Percentiles rank a stretch among this genome's conserved stretches.
Conservation (phyloP, 805 yeast species). For the Yarrowia deformans region DNA sequence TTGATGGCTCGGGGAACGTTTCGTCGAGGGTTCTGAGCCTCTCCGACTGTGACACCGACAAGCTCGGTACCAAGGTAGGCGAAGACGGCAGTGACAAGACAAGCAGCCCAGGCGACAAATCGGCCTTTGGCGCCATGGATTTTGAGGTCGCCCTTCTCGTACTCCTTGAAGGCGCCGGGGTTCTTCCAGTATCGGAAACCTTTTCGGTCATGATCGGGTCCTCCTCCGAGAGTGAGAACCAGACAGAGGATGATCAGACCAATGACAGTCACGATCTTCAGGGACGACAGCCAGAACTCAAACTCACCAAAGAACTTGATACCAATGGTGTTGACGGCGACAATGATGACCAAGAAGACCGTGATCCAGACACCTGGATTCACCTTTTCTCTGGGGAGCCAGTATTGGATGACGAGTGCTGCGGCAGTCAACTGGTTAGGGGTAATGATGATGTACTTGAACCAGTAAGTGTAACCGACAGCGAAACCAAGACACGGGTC, state of each 20-base stretch:
- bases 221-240: slow-evolving; percentile 75
- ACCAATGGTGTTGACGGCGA: slow-evolving; percentile 59
- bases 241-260: slow-evolving; percentile 72
- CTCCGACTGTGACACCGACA: slow-evolving; percentile 77
- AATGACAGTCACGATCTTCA: slow-evolving; percentile 67
- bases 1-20: slow-evolving; percentile 75
- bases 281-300: slow-evolving; percentile 58
- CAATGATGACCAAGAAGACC: slow-evolving; percentile 58
- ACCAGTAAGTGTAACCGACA: slow-evolving; percentile 67
- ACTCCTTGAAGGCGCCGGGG: slow-evolving; percentile 69
- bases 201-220: slow-evolving; percentile 72
- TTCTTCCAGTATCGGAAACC: slow-evolving; percentile 74
- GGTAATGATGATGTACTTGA: slow-evolving; percentile 62
- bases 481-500: slow-evolving; percentile 74
- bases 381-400: slow-evolving; percentile 55
- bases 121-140: slow-evolving; percentile 60
- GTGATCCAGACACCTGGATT: slow-evolving; percentile 63
- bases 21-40: slow-evolving; percentile 71
- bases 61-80: slow-evolving; percentile 75
- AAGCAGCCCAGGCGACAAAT: slow-evolving; percentile 68
- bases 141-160: slow-evolving; percentile 52
- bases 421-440: slow-evolving; percentile 74
- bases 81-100: slow-evolving; percentile 69
- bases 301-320: slow-evolving; percentile 62
- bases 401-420: slow-evolving; percentile 60